Evolutionary conservation across 148 eudicot species (phyloP).

Genomic region (Spergularia bocconei): DNA sequence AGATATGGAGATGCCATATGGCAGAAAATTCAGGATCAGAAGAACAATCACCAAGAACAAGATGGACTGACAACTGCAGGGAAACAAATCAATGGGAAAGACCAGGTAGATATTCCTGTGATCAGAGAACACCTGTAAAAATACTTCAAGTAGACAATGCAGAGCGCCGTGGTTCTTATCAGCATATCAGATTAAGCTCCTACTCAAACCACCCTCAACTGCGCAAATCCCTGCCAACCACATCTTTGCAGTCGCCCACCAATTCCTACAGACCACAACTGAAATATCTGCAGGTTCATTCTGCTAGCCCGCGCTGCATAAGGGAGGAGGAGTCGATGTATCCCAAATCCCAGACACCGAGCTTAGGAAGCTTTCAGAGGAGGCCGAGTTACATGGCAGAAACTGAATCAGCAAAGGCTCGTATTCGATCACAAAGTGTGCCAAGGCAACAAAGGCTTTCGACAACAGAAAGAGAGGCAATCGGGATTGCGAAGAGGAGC

Average conservation of each 20-base stretch:
- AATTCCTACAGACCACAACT: slow-evolving; percentile 36
- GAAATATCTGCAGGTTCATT: slow-evolving; percentile 30
- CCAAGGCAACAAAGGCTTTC: slow-evolving; percentile 58
- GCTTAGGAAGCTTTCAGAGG: slow-evolving; percentile 18
- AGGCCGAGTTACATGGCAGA: slow-evolving; percentile 78
- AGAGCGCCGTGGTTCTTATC: slow-evolving; percentile 21
- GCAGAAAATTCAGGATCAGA: slow-evolving; percentile 23
- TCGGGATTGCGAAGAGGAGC: slow-evolving; percentile 47
- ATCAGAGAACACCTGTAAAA: slow-evolving; percentile 42
- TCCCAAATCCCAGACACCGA: slow-evolving; percentile 37
- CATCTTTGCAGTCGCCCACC: slow-evolving; percentile 26
- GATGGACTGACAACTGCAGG: slow-evolving; percentile 28
- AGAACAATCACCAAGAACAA: slow-evolving; percentile 21
- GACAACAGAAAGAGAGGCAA: slow-evolving; percentile 44
- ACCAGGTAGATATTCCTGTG: slow-evolving; percentile 42
- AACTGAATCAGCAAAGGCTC: slow-evolving; percentile 72
- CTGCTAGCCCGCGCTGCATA: slow-evolving; percentile 42
- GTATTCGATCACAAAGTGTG: slow-evolving; percentile 52
- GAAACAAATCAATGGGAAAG: slow-evolving; percentile 25
- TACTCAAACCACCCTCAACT: slow-evolving; percentile 33
- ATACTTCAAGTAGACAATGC: slow-evolving; percentile 40
- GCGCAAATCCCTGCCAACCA: slow-evolving; percentile 15
- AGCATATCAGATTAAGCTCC: slow-evolving; percentile 12
- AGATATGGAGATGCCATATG: slow-evolving; percentile 49
- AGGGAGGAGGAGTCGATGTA: slow-evolving; percentile 34